Conservation (phyloP, 2,329 filamentous ascomycete species). For the Magnaporthales sp. region DNA sequence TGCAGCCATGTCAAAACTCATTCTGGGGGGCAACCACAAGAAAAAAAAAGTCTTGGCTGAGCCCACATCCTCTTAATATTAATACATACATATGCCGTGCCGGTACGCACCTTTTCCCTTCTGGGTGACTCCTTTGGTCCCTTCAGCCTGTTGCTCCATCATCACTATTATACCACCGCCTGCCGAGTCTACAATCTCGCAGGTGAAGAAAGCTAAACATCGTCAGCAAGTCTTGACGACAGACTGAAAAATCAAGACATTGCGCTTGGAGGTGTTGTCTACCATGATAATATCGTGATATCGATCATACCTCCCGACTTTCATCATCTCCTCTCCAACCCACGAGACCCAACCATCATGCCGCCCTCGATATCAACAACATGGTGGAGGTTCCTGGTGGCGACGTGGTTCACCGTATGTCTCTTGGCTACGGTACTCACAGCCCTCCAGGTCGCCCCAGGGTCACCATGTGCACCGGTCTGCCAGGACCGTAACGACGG, state of each 20-base stretch:
- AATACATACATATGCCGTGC: background rate
- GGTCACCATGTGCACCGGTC: slow-evolving; percentile 37
- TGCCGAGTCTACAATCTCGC: background rate
- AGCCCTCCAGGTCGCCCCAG: slow-evolving; percentile 38
- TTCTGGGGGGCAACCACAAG: background rate
- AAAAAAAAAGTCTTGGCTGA: background rate
- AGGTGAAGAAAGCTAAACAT: background rate
- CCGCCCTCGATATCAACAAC: slow-evolving; percentile 1
- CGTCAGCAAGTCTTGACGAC: background rate
- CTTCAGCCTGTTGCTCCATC: slow-evolving; percentile 5
- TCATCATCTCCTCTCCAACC: background rate
- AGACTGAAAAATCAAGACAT: background rate
- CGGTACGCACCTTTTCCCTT: background rate
- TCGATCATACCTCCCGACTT: background rate
- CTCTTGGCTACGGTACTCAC: background rate
- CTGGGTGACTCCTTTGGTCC: background rate
- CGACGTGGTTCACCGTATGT: slow-evolving; percentile 10
- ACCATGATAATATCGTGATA: background rate
- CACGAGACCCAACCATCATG: background rate
- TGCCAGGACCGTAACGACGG: slow-evolving; percentile 32
- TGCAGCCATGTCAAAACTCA: no score
- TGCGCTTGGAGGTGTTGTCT: background rate
- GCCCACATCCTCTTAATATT: background rate
- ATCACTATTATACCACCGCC: background rate
- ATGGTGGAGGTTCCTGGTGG: slow-evolving; percentile 8